Evolutionary conservation across 192 early-diverging fungal species (phyloP).

Genomic region (Phycomyces nitens): DNA sequence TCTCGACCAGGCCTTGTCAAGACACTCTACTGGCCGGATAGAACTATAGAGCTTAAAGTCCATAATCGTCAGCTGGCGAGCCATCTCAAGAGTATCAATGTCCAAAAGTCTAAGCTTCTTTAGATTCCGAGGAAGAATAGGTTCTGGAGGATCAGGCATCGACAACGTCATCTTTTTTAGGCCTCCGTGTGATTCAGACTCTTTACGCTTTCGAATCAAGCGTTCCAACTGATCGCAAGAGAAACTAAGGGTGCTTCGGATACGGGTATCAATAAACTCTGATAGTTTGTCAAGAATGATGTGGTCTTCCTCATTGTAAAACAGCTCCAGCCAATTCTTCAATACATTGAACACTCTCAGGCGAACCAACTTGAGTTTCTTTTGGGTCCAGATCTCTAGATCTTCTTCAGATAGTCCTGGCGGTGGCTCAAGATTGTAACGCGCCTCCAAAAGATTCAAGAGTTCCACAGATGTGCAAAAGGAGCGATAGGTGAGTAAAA

Average conservation of each 20-base stretch:
- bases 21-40: constrained; percentile 84
- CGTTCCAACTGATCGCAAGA: constrained; percentile 23
- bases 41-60: constrained; percentile 74
- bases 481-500: constrained; percentile 89
- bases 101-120: constrained; percentile 77
- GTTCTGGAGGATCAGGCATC: constrained; percentile 59
- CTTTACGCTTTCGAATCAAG: constrained; percentile 26
- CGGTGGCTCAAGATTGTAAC: constrained; percentile 76
- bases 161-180: constrained; percentile 64
- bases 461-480: constrained; percentile 80
- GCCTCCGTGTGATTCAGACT: constrained; percentile 40
- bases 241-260: constrained; percentile 27
- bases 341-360: constrained; percentile 90
- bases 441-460: constrained; percentile 66
- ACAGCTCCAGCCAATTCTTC: constrained; percentile 91
- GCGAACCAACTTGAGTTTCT: constrained; percentile 82
- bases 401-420: constrained; percentile 60
- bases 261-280: constrained; percentile 18
- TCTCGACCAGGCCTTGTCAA: constrained; percentile 84
- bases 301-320: constrained; percentile 75
- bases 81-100: constrained; percentile 86
- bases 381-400: constrained; percentile 73
- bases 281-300: constrained; percentile 25
- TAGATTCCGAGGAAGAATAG: constrained; percentile 75
- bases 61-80: constrained; percentile 90